Evolutionary conservation across 2,329 filamentous ascomycete species (phyloP).

Genomic region (Talaromyces sp.): DNA sequence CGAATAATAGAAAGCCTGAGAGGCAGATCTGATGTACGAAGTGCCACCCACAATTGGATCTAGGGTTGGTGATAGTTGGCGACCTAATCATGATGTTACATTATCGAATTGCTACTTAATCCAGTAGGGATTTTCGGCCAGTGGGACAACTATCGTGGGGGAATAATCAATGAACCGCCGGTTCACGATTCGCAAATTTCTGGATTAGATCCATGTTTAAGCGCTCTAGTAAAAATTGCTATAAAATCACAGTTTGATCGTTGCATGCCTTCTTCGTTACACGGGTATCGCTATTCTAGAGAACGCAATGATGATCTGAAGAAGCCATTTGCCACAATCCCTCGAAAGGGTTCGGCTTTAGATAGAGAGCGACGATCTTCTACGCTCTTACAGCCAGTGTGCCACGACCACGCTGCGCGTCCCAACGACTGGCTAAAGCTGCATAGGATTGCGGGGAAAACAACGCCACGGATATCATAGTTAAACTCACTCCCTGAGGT

Average conservation of each 20-base stretch:
- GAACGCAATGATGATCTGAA: not conserved
- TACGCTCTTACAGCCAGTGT: not conserved
- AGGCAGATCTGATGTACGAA: not conserved
- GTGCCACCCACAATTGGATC: not conserved
- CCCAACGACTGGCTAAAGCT: not conserved
- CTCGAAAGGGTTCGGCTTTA: not conserved
- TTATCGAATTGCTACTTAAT: not conserved
- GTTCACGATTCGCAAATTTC: not conserved
- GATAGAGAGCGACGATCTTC: not conserved
- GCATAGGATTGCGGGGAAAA: not conserved
- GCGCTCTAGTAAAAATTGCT: not conserved
- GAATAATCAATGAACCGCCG: not conserved
- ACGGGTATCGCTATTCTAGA: not conserved
- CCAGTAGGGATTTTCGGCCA: not conserved
- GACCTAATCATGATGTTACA: not conserved
- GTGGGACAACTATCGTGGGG: not conserved
- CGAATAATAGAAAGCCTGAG: not conserved
- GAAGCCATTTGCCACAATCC: not conserved
- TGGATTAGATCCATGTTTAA: too few relatives aligned
- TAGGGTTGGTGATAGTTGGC: not conserved
- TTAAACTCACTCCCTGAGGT: not conserved
- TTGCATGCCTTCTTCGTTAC: not conserved
- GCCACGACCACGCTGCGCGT: not conserved
- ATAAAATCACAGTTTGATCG: not conserved
- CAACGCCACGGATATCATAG: not conserved